Evolutionary conservation across 495 filamentous ascomycete genomes (phyloP).

Genomic region (Xylaria telfairii): DNA sequence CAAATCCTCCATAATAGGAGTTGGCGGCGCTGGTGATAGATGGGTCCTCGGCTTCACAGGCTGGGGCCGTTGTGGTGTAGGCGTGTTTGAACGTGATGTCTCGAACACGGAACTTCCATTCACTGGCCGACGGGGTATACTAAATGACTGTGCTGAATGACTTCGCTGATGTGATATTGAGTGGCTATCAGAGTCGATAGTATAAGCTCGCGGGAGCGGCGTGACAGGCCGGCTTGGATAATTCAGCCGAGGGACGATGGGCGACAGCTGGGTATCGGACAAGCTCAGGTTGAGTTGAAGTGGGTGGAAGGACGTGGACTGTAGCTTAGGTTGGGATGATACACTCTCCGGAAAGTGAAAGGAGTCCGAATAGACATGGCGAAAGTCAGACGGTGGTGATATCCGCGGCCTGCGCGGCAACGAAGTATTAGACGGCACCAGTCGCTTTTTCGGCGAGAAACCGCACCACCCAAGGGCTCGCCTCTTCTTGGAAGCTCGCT

Average conservation of each 20-base stretch:
- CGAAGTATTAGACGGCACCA: slow-evolving; percentile 41
- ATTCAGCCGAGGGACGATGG: slow-evolving; percentile 60
- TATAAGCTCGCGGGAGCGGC: slow-evolving; percentile 49
- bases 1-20: slow-evolving; percentile 47
- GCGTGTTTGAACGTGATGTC: slow-evolving; percentile 35
- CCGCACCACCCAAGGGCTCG: slow-evolving; percentile 40
- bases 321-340: slow-evolving; percentile 34
- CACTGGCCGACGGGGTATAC: slow-evolving; percentile 54
- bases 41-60: slow-evolving; percentile 42
- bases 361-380: slow-evolving; percentile 55
- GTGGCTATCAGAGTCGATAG: slow-evolving; percentile 43
- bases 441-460: slow-evolving; percentile 41
- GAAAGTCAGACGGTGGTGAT: slow-evolving; percentile 56
- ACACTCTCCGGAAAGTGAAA: slow-evolving; percentile 47
- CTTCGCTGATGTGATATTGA: slow-evolving; percentile 50
- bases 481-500: slow-evolving; percentile 44
- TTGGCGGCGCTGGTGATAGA: slow-evolving; percentile 34
- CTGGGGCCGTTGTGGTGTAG: slow-evolving; percentile 32
- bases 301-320: slow-evolving; percentile 63
- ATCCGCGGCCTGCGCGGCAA: slow-evolving; percentile 51
- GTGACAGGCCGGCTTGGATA: slow-evolving; percentile 40
- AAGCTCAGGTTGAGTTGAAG: slow-evolving; percentile 78
- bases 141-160: slow-evolving; percentile 57
- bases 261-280: slow-evolving; percentile 70
- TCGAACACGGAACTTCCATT: slow-evolving; percentile 42